Evolutionary conservation across 2,329 filamentous ascomycete species (phyloP), one percentile per base, ranked within the genome.

Genomic region (Paraphaeosphaeria minitans): DNA sequence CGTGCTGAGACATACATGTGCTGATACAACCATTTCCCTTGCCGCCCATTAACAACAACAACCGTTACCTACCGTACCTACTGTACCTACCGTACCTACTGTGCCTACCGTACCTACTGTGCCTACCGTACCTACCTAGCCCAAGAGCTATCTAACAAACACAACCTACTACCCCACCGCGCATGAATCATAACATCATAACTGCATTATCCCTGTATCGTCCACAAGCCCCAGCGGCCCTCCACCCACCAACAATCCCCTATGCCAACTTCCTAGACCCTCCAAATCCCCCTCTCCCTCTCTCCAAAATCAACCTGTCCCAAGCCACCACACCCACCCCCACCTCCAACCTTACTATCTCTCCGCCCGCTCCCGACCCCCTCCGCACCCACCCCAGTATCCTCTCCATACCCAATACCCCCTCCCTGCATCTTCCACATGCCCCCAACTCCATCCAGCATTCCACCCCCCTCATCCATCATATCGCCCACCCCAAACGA

Each of bases 341-440:
- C 29, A 9, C 29, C 29, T 2, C 35, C 55, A 12, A 51, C 53
- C 54, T 58, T 60, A 51, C 61, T 48, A 56, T 59, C 42, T 57
- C 46, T 56, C 41, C 55, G 45, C 6, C 29, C 29, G 29, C 55
- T n/a, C 37, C 37, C 37, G 5, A 39, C 37, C 27, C 55, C 56
- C 31, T 45, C 57, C 12, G 60, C 65, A 4, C 63, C 66, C 49
- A 63, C 64, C 8, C 59, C 60, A 33, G 66, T 68, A 42, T 68
- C 67, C n/a, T 72, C 70, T n/a, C 62, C 59, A 39, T 72, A 75
- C 2, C 64, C 64, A 49, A 48, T 22, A 12, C 29, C 48, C 19
- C 29, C 48, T 2, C 58, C 65, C 39, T 67, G 66, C 39, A 73
- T 51, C 51, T 66, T 72, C 72, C 71, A 75, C 3, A 73, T 41